Evolutionary conservation across 2,329 filamentous ascomycete genomes (phyloP), one percentile per base, ranked within the genome.

Genomic region (Orbilia brochopaga): DNA sequence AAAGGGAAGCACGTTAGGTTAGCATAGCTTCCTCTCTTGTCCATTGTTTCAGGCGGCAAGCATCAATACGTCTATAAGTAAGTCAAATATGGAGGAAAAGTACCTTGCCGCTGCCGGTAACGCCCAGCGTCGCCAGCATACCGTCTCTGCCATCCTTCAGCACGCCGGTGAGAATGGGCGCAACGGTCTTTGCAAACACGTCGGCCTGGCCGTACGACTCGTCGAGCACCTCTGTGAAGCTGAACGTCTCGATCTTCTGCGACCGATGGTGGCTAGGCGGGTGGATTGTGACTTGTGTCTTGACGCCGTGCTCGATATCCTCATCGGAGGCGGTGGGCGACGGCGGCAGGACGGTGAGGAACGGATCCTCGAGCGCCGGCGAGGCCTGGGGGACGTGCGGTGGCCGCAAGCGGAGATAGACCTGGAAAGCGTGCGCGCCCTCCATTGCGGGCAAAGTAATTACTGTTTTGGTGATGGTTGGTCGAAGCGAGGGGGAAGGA

Each of bases 31-130:
- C 10, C 56, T 53, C 67, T 52, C 24, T 46, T 51, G 58, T 50
- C 5, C 17, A 42, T 58, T 62, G 23, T 15, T 32, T n/a, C 40
- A 64, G 19, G 65, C 32, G 30, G 10, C 32, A 48, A 23, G 35
- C 17, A 32, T 24, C n/a, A 19, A 17, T 4, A 21, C 23, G 11
- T 37, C 27, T 32, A 7, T 42, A 42, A 17, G 48, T 44, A 51
- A 17, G 10, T 35, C 0, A 30, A 23, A 19, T 51, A 27, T 27
- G 6, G 3, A 19, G 58, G 51, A 77, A 19, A 15, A 24, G n/a
- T 40, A 96, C 93, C 87, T 99, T 99, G 79, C 94, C 94, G 55
- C 92, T 97, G 11, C 94, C 94, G 6, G 93, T 97, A 48, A 97
- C 92, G 15, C 94, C 94, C 66, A 99, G 80, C 5, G 94, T 97